These are phyloP conservation scores for Lentithecium fluviatile DNA, from an alignment of 495 filamentous ascomycete genomes.

Conservation along the genomic window DNA sequence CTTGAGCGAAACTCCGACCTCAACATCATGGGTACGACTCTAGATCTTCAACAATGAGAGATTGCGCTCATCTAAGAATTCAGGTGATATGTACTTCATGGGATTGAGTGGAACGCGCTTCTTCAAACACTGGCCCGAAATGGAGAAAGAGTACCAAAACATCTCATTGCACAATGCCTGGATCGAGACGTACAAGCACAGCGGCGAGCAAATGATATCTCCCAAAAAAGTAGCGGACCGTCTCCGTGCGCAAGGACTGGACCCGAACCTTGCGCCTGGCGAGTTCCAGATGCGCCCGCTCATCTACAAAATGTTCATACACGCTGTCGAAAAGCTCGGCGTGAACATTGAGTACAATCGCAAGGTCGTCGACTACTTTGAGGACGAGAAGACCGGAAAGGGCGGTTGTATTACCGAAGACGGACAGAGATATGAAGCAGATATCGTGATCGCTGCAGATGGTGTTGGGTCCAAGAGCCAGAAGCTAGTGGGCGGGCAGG, in stretches of 20 bases:
- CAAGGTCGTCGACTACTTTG: constrained; percentile 61
- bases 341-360: constrained; percentile 55
- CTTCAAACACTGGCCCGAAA: constrained; percentile 58
- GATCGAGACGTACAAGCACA: constrained; percentile 56
- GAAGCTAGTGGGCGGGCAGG: constrained; percentile 57
- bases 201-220: constrained; percentile 49
- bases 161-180: constrained; percentile 50
- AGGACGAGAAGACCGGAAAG: constrained; percentile 48
- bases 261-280: constrained; percentile 43
- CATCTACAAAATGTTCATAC: constrained; percentile 57
- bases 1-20: constrained; percentile 50
- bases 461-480: constrained; percentile 62
- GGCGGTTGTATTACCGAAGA: constrained; percentile 53
- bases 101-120: constrained; percentile 48
- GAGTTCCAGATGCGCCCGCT: constrained; percentile 51
- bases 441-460: constrained; percentile 65
- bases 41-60: background rate
- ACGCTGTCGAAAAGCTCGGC: constrained; percentile 51
- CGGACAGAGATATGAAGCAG: constrained; percentile 53
- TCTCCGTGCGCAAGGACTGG: constrained; percentile 42
- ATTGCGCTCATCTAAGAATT: background rate
- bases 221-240: constrained; percentile 37
- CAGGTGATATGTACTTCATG: constrained; percentile 59
- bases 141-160: constrained; percentile 49
- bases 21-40: constrained; percentile 38